Conservation (phyloP, 441 rosid genomes). For the Corymbia citriodora region DNA sequence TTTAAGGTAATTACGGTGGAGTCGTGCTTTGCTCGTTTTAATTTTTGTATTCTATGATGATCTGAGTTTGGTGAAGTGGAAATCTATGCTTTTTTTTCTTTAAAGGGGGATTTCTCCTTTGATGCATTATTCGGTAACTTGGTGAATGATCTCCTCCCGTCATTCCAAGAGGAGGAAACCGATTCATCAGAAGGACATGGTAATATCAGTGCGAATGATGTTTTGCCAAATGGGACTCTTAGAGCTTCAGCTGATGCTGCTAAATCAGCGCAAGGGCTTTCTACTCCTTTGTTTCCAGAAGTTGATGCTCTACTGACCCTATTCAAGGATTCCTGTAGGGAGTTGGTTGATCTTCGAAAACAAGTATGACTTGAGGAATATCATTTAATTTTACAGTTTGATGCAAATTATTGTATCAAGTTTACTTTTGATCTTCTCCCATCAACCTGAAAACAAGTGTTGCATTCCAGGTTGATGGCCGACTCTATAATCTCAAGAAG, state of each 20-base stretch:
- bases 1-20: constrained; percentile 60
- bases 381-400: background rate
- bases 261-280: constrained; percentile 40
- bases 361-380: constrained; percentile 43
- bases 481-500: constrained; percentile 78
- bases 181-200: constrained; percentile 65
- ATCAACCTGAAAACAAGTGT: background rate
- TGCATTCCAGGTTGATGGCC: constrained; percentile 78
- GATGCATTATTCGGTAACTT: constrained; percentile 92
- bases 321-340: constrained; percentile 85
- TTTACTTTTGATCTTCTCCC: constrained; percentile 2
- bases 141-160: constrained; percentile 83
- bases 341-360: constrained; percentile 84
- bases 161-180: constrained; percentile 79
- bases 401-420: background rate
- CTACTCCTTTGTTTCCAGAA: constrained; percentile 91
- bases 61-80: background rate
- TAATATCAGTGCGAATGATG: constrained; percentile 49
- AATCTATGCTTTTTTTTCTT: background rate
- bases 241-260: constrained; percentile 55
- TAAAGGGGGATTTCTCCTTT: constrained; percentile 94
- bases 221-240: constrained; percentile 58
- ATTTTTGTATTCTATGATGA: background rate
- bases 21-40: background rate
- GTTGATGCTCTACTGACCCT: constrained; percentile 80